These are phyloP conservation scores for Xylaria arbuscula DNA, from an alignment of 2,329 filamentous ascomycete genomes.

Conservation along the genomic window DNA sequence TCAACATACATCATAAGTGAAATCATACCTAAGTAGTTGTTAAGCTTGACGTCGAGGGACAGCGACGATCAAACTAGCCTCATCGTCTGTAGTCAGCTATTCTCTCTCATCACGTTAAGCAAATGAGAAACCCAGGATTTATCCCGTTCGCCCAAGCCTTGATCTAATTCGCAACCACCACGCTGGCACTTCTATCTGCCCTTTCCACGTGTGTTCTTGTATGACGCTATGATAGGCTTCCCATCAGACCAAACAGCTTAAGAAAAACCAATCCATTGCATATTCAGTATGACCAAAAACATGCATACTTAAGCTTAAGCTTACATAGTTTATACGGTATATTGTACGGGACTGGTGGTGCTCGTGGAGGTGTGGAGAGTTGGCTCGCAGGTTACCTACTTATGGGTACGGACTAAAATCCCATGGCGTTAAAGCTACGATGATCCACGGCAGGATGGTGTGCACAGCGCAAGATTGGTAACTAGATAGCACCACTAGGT, in stretches of 20 bases:
- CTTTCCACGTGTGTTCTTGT: background rate
- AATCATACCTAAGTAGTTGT: too few relatives aligned
- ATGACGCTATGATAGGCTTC: conserved; percentile 5
- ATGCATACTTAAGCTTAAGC: conserved; percentile 2
- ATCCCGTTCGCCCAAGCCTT: background rate
- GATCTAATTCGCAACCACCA: background rate
- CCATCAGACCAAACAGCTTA: background rate
- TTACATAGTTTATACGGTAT: background rate
- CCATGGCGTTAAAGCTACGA: background rate
- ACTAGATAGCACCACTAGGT: background rate
- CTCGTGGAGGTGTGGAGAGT: conserved; percentile 8
- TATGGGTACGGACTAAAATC: background rate
- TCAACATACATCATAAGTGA: background rate
- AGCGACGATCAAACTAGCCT: background rate
- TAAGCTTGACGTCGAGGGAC: conserved; percentile 3
- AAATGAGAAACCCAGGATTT: background rate
- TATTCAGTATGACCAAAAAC: background rate
- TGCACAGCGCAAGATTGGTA: background rate
- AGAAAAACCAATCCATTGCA: background rate
- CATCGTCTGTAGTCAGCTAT: background rate
- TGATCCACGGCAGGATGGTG: background rate
- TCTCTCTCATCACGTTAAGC: background rate
- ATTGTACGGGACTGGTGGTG: too few relatives aligned
- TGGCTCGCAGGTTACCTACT: background rate
- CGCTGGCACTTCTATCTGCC: background rate